Evolutionary conservation across 129 eudicot genomes (phyloP), one percentile per base, ranked within the genome.

Genomic region (Tagetes patula): DNA sequence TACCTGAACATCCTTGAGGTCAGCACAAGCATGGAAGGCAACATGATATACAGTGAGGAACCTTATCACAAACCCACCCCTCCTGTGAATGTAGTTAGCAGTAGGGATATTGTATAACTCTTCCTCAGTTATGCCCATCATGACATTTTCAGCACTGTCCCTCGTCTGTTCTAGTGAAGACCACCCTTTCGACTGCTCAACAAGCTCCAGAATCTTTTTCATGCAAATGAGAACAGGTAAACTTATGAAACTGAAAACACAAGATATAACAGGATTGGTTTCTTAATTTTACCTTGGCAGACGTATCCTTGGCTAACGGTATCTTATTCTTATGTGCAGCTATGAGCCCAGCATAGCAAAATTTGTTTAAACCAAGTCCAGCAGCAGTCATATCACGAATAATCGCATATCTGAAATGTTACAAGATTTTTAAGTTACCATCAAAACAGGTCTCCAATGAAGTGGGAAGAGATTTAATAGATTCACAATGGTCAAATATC

Each of bases 361-460:
- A 93, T 69, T 84, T 93, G 81, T 93, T 93, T 80, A 93, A 83
- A 75, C 96, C 98, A 72, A 93, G 96, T 78, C 96, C 98, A 81
- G 91, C 92, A 32, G 98, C 96, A 65, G 96, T 90, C 98, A 93
- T 90, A 85, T 93, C 98, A 62, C 98, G 95, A 75, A 93, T 93
- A 71, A 90, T 86, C 37, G 98, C 98, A 75, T 85, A 81, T 79
- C 98, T 93, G 83, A 36, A 80, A 77, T 41, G 65, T 66, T 37
- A 41, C 43, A 60, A 11, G 37, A 59, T 60, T 59, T 43, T 50
- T 31, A 50, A 58, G 33, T 42, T 58, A 70, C 70, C 58, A 71
- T 49, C 54, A 73, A 27, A 39, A 54, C 6, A 31, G 37, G 45
- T 53, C 46, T 65, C 60, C 32, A 33, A 32, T 52, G 60, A 42